These are phyloP conservation scores for Arthrobotrys megalospora DNA, from an alignment of 2,329 filamentous ascomycete genomes.

Conservation along the genomic window DNA sequence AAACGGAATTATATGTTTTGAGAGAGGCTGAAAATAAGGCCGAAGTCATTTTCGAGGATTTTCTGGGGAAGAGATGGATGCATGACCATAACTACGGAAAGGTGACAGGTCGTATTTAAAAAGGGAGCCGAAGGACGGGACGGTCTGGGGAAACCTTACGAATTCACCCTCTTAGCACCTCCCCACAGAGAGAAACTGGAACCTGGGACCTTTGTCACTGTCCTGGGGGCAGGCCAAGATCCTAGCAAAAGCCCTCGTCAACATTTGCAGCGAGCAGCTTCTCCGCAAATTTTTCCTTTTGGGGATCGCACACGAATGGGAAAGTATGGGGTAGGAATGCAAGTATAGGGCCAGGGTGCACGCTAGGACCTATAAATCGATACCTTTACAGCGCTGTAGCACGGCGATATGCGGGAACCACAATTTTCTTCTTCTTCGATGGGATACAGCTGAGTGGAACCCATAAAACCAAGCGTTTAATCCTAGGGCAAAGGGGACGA, in stretches of 20 bases:
- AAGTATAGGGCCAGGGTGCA: constrained; percentile 46
- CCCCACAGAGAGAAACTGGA: constrained; percentile 54
- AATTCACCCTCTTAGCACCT: constrained; percentile 28
- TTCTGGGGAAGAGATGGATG: constrained; percentile 60
- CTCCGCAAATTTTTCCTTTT: constrained; percentile 60
- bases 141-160: constrained; percentile 51
- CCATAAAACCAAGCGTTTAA: constrained; percentile 12
- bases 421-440: constrained; percentile 27
- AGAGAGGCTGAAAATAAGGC: constrained; percentile 40
- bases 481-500: constrained; percentile 24
- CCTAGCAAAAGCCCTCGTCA: constrained; percentile 49
- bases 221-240: constrained; percentile 28
- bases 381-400: constrained; percentile 51
- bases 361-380: constrained; percentile 30
- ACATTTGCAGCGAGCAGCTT: constrained; percentile 42
- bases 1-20: constrained; percentile 36
- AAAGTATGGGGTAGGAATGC: constrained; percentile 61
- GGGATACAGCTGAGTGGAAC: constrained; percentile 39
- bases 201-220: constrained; percentile 34
- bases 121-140: constrained; percentile 60
- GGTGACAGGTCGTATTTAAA: constrained; percentile 61
- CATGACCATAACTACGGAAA: constrained; percentile 41
- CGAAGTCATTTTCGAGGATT: constrained; percentile 58
- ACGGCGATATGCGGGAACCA: constrained; percentile 58
- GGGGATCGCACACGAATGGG: constrained; percentile 53